Percentiles rank a stretch among this genome's conserved stretches.
Evolutionary conservation across 495 filamentous ascomycete species (phyloP).

Genomic region (Talaromyces adpressus): DNA sequence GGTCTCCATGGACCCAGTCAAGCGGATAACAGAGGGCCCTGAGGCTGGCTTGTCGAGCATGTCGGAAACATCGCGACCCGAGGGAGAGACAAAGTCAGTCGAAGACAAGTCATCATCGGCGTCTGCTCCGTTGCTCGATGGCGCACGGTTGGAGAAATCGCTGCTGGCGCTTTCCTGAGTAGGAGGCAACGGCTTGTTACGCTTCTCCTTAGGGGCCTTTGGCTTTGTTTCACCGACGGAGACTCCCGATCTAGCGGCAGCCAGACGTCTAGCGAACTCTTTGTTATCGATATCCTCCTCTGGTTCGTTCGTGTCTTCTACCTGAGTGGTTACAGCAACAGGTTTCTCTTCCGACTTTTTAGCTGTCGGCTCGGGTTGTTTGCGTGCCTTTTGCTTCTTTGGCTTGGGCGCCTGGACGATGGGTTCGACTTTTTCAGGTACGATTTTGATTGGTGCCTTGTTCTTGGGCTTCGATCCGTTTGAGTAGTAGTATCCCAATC

Average conservation of each 20-base stretch:
- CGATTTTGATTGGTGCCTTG: conserved; percentile 23
- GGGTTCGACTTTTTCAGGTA: conserved; percentile 29
- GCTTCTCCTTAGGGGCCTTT: conserved; percentile 54
- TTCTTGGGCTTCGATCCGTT: conserved; percentile 30
- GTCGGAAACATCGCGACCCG: conserved; percentile 58
- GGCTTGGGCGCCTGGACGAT: conserved; percentile 32
- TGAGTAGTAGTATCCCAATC: conserved; percentile 42
- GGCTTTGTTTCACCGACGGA: conserved; percentile 32
- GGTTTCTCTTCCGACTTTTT: conserved; percentile 26
- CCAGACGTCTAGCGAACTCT: conserved; percentile 67
- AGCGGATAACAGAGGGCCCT: conserved; percentile 66
- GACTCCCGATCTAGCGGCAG: conserved; percentile 58
- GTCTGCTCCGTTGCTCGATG: conserved; percentile 71
- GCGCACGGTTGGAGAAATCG: conserved; percentile 39
- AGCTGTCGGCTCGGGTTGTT: conserved; percentile 23
- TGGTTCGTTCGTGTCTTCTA: conserved; percentile 36
- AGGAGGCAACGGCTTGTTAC: conserved; percentile 35
- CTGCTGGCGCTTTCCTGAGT: conserved; percentile 32
- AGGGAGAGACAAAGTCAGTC: conserved; percentile 40
- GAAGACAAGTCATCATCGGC: conserved; percentile 76
- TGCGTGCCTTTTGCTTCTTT: conserved; percentile 32
- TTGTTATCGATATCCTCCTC: conserved; percentile 58
- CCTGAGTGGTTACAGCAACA: conserved; percentile 10
- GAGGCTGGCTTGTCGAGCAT: conserved; percentile 72
- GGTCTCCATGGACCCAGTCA: conserved; percentile 57